These are phyloP conservation scores for Ceratocystis lukuohia DNA, from an alignment of 2,329 filamentous ascomycete species.

Conservation along the genomic window DNA sequence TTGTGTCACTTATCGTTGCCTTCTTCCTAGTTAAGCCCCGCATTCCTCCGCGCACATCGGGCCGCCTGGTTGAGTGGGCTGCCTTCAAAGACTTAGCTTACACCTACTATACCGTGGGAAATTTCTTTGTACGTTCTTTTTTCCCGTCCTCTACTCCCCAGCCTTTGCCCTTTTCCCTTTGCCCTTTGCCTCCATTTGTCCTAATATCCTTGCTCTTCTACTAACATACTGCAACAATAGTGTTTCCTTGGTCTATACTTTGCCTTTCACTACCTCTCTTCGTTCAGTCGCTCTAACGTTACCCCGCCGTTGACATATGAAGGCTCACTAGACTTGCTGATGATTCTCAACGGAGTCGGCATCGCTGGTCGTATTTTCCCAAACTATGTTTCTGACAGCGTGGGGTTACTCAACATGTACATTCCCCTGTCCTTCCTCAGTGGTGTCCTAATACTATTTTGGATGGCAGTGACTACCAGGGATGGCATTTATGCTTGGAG, in stretches of 20 bases:
- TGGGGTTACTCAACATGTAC: constrained; percentile 48
- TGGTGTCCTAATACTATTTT: constrained; percentile 37
- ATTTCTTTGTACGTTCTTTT: constrained; percentile 23
- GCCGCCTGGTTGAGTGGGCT: constrained; percentile 32
- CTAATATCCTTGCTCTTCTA: not conserved
- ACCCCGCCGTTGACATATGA: constrained; percentile 31
- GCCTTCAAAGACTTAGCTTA: constrained; percentile 37
- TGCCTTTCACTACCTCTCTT: constrained; percentile 45
- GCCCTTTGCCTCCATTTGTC: not conserved
- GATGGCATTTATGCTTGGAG: constrained; percentile 48
- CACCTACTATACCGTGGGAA: constrained; percentile 28
- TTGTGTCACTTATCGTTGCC: constrained; percentile 31
- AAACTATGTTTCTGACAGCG: constrained; percentile 42
- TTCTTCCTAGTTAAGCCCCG: constrained; percentile 31
- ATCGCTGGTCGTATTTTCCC: constrained; percentile 44
- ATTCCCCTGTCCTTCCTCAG: constrained; percentile 34
- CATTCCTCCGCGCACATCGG: constrained; percentile 31
- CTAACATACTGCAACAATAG: constrained; percentile 20
- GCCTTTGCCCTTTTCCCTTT: no score
- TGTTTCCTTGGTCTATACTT: constrained; percentile 43
- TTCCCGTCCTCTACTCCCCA: not conserved
- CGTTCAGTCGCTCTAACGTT: constrained; percentile 34
- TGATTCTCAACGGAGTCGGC: constrained; percentile 52
- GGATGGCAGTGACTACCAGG: constrained; percentile 42
- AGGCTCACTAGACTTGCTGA: constrained; percentile 45